phyloP scores from a whole-genome alignment of 75 land plant genomes.

The Pinus albicaulis region DNA sequence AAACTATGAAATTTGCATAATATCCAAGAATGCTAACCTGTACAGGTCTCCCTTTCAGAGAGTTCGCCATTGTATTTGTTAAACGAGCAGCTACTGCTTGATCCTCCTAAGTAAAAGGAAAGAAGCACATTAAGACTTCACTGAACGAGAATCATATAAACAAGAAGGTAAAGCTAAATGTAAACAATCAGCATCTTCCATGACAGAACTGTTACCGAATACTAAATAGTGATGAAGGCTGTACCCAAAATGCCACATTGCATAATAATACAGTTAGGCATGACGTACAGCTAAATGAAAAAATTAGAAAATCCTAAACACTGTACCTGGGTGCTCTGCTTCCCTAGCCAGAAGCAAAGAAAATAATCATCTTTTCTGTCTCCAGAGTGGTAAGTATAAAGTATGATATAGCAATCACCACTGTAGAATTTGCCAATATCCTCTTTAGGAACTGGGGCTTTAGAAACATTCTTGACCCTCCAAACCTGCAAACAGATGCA shows the following conservation, averaged over 20 bases:
- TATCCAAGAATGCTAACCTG: slow-evolving; percentile 41
- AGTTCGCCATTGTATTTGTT: slow-evolving; percentile 58
- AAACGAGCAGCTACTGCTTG: slow-evolving; percentile 57
- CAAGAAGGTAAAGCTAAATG: too few relatives aligned
- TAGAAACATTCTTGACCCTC: slow-evolving; percentile 71
- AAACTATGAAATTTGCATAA: not conserved
- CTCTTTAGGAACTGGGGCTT: slow-evolving; percentile 61
- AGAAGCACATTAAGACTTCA: not conserved
- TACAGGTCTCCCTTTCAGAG: slow-evolving; percentile 81
- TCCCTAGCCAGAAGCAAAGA: slow-evolving; percentile 85
- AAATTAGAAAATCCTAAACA: not conserved
- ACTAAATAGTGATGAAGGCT: not conserved
- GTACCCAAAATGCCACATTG: not conserved
- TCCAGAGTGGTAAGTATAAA: slow-evolving; percentile 81
- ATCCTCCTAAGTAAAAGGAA: slow-evolving; percentile 54
- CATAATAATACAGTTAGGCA: too few relatives aligned
- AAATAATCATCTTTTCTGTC: slow-evolving; percentile 86
- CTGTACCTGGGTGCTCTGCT: slow-evolving; percentile 68
- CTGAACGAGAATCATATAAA: not conserved
- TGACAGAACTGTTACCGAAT: not conserved
- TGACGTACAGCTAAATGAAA: not conserved
- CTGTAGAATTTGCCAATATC: slow-evolving; percentile 85
- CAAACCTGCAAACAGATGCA: slow-evolving; percentile 54
- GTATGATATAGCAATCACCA: slow-evolving; percentile 83
- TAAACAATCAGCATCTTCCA: not conserved